Evolutionary conservation across 345 rosid genomes (phyloP).

Genomic region (Boechera retrofracta): DNA sequence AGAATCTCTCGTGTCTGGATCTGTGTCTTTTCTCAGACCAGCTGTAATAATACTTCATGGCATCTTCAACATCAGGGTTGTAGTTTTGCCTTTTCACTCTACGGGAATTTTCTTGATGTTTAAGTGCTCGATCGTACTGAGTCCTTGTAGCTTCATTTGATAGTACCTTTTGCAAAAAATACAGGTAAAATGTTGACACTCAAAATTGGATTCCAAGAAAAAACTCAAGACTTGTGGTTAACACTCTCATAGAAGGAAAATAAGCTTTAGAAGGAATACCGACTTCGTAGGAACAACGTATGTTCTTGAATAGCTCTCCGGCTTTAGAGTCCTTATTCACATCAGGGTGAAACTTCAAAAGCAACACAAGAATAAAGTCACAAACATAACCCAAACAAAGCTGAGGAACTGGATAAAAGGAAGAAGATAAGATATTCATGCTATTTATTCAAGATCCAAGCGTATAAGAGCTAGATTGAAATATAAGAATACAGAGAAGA

Average conservation of each 20-base stretch:
- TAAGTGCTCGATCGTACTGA: conserved; percentile 64
- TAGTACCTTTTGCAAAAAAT: conserved; percentile 56
- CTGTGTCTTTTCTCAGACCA: conserved; percentile 69
- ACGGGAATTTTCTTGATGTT: conserved; percentile 49
- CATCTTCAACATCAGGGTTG: conserved; percentile 56
- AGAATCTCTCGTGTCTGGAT: conserved; percentile 52
- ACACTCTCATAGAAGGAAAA: neutral
- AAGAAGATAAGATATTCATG: neutral
- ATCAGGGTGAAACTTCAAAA: conserved; percentile 82
- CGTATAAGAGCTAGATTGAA: no score
- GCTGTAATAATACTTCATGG: conserved; percentile 49
- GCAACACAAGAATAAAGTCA: conserved; percentile 35
- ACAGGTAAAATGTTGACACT: neutral
- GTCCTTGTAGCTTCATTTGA: conserved; percentile 72
- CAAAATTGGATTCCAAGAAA: neutral
- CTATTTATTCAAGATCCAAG: no score
- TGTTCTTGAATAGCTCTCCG: conserved; percentile 75
- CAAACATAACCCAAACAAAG: neutral
- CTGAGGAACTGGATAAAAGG: neutral
- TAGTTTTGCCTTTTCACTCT: conserved; percentile 46
- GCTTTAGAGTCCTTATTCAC: conserved; percentile 76
- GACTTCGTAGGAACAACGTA: conserved; percentile 80
- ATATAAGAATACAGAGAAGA: no score
- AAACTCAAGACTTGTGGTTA: neutral
- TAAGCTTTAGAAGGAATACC: conserved; percentile 41